These are phyloP conservation scores for Nannizziopsis barbatae DNA, from an alignment of 2,329 filamentous ascomycete species.

Conservation along the genomic window DNA sequence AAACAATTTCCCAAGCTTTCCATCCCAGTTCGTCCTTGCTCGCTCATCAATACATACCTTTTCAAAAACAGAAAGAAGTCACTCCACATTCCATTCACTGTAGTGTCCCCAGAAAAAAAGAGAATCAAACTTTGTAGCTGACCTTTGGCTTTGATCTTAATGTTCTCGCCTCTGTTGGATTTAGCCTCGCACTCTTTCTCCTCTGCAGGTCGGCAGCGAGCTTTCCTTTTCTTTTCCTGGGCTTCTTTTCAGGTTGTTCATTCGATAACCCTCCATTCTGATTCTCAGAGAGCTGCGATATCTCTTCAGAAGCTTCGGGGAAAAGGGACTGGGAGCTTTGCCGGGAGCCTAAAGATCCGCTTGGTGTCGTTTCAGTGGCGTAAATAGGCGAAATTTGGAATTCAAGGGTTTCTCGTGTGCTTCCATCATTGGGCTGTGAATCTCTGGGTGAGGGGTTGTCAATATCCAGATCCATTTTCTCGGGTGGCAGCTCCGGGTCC, in stretches of 20 bases:
- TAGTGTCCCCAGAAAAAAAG: not conserved
- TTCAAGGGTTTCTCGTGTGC: not conserved
- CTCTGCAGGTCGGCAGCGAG: not conserved
- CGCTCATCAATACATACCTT: not conserved
- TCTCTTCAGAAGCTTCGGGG: not conserved
- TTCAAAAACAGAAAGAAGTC: not conserved
- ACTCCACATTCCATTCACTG: not conserved
- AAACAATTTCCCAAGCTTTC: not conserved
- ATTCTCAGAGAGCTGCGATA: not conserved
- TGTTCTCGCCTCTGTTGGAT: conserved; percentile 1
- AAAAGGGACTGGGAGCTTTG: not conserved
- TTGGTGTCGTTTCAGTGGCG: not conserved
- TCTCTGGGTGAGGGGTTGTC: not conserved
- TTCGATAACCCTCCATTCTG: not conserved
- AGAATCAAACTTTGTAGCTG: conserved; percentile 6
- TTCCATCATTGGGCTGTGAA: not conserved
- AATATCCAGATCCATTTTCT: too few species aligned
- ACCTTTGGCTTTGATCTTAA: conserved; percentile 1
- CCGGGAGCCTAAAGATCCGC: not conserved
- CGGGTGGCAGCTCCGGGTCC: too few species aligned
- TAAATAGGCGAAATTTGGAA: not conserved
- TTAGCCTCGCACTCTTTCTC: conserved; percentile 8
- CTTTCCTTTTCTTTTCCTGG: not conserved
- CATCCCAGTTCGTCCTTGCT: too few species aligned
- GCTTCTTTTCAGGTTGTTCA: not conserved